These are phyloP conservation scores for Plectosphaerella plurivora DNA, from an alignment of 2,329 filamentous ascomycete genomes.

Conservation along the genomic window DNA sequence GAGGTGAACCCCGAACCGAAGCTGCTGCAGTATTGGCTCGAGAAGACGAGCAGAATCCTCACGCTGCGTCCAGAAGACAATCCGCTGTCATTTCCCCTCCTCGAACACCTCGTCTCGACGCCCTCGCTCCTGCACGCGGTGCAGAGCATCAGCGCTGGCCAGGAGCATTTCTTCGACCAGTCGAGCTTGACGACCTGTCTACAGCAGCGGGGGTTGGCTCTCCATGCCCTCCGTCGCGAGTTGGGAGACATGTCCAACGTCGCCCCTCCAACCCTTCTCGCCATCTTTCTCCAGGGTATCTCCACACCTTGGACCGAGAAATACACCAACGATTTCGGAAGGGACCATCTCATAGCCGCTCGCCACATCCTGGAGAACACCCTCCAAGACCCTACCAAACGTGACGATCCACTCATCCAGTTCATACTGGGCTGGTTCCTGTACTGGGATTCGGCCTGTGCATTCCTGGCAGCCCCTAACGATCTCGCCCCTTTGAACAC, in stretches of 20 bases:
- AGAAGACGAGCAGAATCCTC: not conserved
- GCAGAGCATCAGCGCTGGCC: not conserved
- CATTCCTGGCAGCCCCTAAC: not conserved
- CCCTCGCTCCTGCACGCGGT: not conserved
- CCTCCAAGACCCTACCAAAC: not conserved
- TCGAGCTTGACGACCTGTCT: not conserved
- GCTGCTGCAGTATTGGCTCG: not conserved
- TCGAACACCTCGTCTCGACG: not conserved
- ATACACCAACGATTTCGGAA: not conserved
- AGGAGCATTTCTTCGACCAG: not conserved
- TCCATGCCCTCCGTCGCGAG: not conserved
- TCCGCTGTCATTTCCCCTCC: not conserved
- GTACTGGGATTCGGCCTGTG: not conserved
- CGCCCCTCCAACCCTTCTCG: too few relatives aligned
- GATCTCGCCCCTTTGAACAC: not conserved
- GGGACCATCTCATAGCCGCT: not conserved
- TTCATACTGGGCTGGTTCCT: not conserved
- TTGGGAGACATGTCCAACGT: not conserved
- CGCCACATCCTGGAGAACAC: not conserved
- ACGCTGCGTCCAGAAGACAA: not conserved
- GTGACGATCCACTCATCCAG: not conserved
- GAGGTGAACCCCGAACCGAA: not conserved
- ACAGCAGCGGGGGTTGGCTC: not conserved
- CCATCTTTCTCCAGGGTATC: not conserved
- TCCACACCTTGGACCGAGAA: not conserved